These are phyloP conservation scores for Acanthamoeba castellanii DNA, from an alignment of 208 protist species.

Conservation along the genomic window DNA sequence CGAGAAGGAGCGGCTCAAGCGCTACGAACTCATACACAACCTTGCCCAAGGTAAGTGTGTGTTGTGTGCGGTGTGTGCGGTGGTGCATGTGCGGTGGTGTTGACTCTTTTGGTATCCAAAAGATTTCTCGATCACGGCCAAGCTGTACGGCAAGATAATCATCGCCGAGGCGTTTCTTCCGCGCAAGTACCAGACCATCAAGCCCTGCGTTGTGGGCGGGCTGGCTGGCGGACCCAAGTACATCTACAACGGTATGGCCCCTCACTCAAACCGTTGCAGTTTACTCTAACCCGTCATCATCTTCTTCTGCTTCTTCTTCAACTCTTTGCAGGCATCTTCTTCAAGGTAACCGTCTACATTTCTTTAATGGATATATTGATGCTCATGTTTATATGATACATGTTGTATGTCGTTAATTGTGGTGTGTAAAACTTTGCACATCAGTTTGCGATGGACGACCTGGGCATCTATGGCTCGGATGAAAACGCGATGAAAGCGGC, in stretches of 20 bases:
- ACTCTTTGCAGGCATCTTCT: slow-evolving; percentile 26
- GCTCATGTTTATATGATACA: no score
- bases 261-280: no score
- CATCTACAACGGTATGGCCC: slow-evolving; percentile 17
- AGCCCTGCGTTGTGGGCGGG: slow-evolving; percentile 20
- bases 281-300: not conserved
- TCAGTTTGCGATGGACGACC: slow-evolving; percentile 55
- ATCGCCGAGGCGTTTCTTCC: not conserved
- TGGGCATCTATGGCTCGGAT: slow-evolving; percentile 38
- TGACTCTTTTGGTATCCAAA: not conserved
- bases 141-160: slow-evolving; percentile 59
- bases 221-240: slow-evolving; percentile 43
- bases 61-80: not conserved
- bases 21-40: slow-evolving; percentile 21
- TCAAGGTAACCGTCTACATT: not conserved
- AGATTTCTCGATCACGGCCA: slow-evolving; percentile 53
- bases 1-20: slow-evolving; percentile 16
- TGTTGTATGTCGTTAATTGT: no score
- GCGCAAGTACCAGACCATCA: slow-evolving; percentile 59
- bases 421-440: no score
- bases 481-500: slow-evolving; percentile 68
- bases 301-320: not conserved
- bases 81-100: no score
- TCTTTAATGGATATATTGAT: not conserved
- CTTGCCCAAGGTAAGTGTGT: not conserved